phyloP scores from a whole-genome alignment of 2,329 filamentous ascomycete genomes.

The Aspergillus tamarii region DNA sequence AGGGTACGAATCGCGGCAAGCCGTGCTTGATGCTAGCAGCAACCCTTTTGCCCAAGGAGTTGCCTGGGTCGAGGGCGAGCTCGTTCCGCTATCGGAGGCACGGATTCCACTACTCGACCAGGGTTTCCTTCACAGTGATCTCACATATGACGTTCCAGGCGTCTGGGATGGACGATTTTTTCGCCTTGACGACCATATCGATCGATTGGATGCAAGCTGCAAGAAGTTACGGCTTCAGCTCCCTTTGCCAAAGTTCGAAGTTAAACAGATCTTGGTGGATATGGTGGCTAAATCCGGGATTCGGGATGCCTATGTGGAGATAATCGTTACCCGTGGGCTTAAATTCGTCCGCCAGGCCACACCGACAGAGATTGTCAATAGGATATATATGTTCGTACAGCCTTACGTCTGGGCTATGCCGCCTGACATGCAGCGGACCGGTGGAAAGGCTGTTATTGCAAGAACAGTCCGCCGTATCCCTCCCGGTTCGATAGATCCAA shows the following conservation, averaged over 20 bases:
- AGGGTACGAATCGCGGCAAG: constrained; percentile 39
- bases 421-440: constrained; percentile 45
- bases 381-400: constrained; percentile 54
- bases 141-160: constrained; percentile 57
- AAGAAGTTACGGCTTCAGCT: constrained; percentile 50
- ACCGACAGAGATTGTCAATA: constrained; percentile 41
- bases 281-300: constrained; percentile 54
- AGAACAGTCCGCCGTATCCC: constrained; percentile 51
- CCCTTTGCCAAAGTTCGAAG: constrained; percentile 45
- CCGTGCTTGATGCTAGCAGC: constrained; percentile 35
- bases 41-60: constrained; percentile 51
- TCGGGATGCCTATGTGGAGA: constrained; percentile 53
- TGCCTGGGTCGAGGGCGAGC: constrained; percentile 52
- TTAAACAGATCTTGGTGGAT: constrained; percentile 45
- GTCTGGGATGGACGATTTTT: constrained; percentile 59
- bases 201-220: constrained; percentile 49
- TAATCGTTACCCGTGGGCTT: constrained; percentile 56
- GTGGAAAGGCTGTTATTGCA: constrained; percentile 50
- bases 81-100: constrained; percentile 50
- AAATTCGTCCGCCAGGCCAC: constrained; percentile 44
- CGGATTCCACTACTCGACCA: constrained; percentile 55
- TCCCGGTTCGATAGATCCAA: constrained; percentile 54
- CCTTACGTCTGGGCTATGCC: constrained; percentile 58
- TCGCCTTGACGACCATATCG: constrained; percentile 55
- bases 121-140: constrained; percentile 57